A percentile compares a stretch with the other conserved stretches of the same genome.
These are phyloP conservation scores for Rutidosis leptorrhynchoides DNA, from an alignment of 129 eudicot genomes.

Conservation along the genomic window DNA sequence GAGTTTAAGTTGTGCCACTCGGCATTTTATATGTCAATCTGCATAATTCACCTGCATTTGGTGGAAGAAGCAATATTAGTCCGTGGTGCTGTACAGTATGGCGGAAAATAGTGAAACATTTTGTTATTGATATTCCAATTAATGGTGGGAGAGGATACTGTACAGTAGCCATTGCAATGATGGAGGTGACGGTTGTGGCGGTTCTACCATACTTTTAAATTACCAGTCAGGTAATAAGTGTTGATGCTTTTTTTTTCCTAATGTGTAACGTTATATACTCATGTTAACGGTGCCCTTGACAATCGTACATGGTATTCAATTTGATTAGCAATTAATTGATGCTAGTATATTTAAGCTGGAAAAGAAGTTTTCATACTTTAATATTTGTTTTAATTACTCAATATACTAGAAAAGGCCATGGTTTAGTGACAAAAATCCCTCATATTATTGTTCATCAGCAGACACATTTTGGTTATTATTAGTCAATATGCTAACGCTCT, in stretches of 20 bases:
- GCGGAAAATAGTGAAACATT: conserved; percentile 26
- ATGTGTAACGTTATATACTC: conserved; percentile 26
- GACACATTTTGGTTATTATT: too few relatives aligned
- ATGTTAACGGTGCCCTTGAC: not conserved
- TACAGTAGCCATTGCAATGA: conserved; percentile 61
- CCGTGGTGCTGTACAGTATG: too few relatives aligned
- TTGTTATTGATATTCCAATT: conserved; percentile 28
- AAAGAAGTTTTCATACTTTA: not conserved
- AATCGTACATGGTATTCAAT: not conserved
- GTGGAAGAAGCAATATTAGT: too few relatives aligned
- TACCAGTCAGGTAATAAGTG: conserved; percentile 27
- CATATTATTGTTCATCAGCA: too few relatives aligned
- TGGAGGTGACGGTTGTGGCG: conserved; percentile 22
- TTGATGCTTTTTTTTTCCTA: conserved; percentile 22
- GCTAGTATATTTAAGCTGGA: not conserved
- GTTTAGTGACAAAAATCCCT: too few relatives aligned
- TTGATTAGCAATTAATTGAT: too few relatives aligned
- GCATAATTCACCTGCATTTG: conserved; percentile 16
- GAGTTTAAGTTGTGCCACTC: conserved; percentile 29
- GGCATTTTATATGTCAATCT: too few relatives aligned
- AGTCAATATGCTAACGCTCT: too few relatives aligned
- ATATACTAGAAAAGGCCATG: too few relatives aligned
- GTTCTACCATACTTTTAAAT: conserved; percentile 21
- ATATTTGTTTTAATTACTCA: too few relatives aligned
- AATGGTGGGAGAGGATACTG: conserved; percentile 47